These are phyloP conservation scores for Parafenestella ontariensis DNA, from an alignment of 2,329 filamentous ascomycete genomes.

Conservation along the genomic window DNA sequence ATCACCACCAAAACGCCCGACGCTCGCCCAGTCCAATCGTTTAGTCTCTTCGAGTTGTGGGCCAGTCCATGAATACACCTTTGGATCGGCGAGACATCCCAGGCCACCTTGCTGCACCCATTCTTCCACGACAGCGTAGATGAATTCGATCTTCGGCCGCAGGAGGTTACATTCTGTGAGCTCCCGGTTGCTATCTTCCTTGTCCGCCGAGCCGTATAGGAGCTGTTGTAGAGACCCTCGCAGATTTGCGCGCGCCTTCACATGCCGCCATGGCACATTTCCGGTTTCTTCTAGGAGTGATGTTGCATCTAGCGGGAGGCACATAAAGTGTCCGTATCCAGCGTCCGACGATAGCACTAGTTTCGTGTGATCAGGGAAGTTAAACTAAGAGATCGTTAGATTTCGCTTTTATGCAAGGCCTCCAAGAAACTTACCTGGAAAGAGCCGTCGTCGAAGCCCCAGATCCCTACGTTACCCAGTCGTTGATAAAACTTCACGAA, in stretches of 20 bases:
- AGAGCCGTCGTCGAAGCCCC: conserved; percentile 81
- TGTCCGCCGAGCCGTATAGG: conserved; percentile 64
- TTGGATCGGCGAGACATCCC: conserved; percentile 56
- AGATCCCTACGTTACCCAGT: conserved; percentile 80
- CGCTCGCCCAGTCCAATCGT: conserved; percentile 57
- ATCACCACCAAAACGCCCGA: conserved; percentile 58
- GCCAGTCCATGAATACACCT: conserved; percentile 53
- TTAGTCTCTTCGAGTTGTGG: conserved; percentile 53
- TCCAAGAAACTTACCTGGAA: conserved; percentile 65
- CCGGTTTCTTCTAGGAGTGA: conserved; percentile 69
- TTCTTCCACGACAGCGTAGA: conserved; percentile 71
- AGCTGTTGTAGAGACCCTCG: conserved; percentile 76
- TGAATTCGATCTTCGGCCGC: conserved; percentile 75
- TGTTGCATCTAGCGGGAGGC: conserved; percentile 74
- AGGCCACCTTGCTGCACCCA: conserved; percentile 75
- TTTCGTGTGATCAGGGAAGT: conserved; percentile 89
- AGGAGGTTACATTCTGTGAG: conserved; percentile 74
- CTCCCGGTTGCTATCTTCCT: conserved; percentile 60
- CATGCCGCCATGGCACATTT: conserved; percentile 67
- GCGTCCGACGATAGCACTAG: conserved; percentile 77
- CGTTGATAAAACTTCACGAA: conserved; percentile 84
- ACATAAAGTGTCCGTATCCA: conserved; percentile 79
- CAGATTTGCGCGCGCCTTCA: conserved; percentile 73
- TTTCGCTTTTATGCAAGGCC: neutral
- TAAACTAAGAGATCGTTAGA: conserved; percentile 64